Evolutionary conservation across 768 basidiomycete species (phyloP), one percentile per base, ranked within the genome.

Genomic region (Mycena crocata): DNA sequence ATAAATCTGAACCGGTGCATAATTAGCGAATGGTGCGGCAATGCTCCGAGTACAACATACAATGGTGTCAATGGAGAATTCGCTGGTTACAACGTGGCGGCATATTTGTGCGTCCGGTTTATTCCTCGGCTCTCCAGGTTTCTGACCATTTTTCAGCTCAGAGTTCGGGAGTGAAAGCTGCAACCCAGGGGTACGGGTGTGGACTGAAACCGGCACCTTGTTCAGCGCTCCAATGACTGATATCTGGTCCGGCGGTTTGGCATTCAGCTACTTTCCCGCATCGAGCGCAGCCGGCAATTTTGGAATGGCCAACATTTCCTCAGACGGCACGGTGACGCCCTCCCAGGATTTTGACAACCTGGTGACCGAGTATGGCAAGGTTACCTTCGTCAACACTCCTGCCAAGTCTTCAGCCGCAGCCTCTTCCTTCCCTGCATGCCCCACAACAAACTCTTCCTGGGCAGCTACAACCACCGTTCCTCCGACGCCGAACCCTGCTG

Each of bases 191-290:
- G 40, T 93, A 50, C 88, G 92, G 72, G 79, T 89, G 32, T 98
- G 94, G 93, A 90, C 89, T 31, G 95, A 98, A 76, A 87, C 89
- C 15, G 82, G 78, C 42, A 87, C 90, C 24, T 82, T 98, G n/a
- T 93, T 93, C 76, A 85, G 91, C 63, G 74, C 85, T 14, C 77
- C 90, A 8, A 93, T 96, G 87, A 85, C 89, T 26, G 79, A 89
- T 57, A 89, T 91, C 45, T 97, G 92, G 89, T 94, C 93, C 30
- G 96, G 95, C 62, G 95, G 93, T 54, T 70, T 97, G 54, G 95
- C 95, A 3, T 95, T 93, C 77, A 92, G 91, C 50, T 98, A 96
- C 77, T 95, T 97, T 86, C 93, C 94, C 1, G 93, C 93, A 19
- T 54, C 73, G n/a, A 91, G 90, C 69, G 86, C 83, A 14, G 81